phyloP scores from a whole-genome alignment of 129 eudicot species.

The Tagetes erecta region DNA sequence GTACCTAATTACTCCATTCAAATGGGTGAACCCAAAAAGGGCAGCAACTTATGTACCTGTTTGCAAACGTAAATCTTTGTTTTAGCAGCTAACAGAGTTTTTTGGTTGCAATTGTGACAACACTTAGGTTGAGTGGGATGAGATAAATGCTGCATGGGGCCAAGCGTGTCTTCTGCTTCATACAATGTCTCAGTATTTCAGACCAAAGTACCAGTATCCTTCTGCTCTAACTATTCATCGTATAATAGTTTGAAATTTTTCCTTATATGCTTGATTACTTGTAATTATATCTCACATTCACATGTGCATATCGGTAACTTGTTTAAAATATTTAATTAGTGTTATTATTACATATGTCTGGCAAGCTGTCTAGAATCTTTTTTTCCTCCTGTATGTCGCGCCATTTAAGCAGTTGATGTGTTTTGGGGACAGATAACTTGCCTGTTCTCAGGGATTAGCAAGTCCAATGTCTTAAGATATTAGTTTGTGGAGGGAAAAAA shows the following conservation, averaged over 20 bases:
- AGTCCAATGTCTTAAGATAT: background rate
- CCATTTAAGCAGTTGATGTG: background rate
- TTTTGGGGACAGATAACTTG: background rate
- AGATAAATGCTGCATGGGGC: conserved; percentile 99
- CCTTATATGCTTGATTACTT: background rate
- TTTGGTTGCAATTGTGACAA: conserved; percentile 19
- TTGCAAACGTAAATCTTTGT: background rate
- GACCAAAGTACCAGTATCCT: conserved; percentile 95
- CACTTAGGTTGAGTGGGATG: conserved; percentile 89
- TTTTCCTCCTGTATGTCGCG: background rate
- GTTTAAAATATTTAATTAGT: background rate
- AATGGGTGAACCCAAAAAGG: background rate
- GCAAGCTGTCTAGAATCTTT: background rate
- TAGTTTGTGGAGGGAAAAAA: background rate
- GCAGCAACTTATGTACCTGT: conserved; percentile 1
- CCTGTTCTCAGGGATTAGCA: background rate
- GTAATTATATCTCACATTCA: background rate
- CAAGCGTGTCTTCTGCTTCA: conserved; percentile 98
- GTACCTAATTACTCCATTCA: background rate
- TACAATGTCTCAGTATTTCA: conserved; percentile 89
- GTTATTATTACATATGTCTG: conserved; percentile 2
- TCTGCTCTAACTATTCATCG: background rate
- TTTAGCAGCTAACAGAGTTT: conserved; percentile 7
- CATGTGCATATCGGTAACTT: background rate
- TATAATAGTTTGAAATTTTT: background rate